phyloP scores from a whole-genome alignment of 2,329 filamentous ascomycete species.

The Fusarium coffeatum region DNA sequence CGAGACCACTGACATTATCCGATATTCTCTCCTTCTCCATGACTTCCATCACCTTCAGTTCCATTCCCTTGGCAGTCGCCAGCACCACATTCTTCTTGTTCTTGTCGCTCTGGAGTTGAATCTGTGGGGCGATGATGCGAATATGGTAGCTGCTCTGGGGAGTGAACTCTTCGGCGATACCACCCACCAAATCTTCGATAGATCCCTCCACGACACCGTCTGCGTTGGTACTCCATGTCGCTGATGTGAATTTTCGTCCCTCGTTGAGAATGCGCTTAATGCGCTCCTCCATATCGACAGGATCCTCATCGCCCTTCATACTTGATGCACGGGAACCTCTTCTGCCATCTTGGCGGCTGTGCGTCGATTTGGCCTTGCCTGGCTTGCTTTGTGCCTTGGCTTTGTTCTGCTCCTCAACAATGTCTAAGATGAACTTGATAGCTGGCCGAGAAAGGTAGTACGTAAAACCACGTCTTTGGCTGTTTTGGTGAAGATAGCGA shows the following conservation, averaged over 20 bases:
- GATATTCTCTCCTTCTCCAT: constrained; percentile 96
- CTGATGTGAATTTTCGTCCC: constrained; percentile 78
- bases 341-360: constrained; percentile 45
- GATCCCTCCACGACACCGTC: constrained; percentile 54
- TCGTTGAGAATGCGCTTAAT: constrained; percentile 89
- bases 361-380: constrained; percentile 46
- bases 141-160: constrained; percentile 95
- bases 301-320: constrained; percentile 63
- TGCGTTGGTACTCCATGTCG: constrained; percentile 49
- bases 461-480: constrained; percentile 93
- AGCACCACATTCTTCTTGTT: constrained; percentile 96
- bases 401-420: constrained; percentile 92
- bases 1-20: constrained; percentile 92
- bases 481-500: constrained; percentile 96
- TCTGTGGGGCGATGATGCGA: constrained; percentile 94
- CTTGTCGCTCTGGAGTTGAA: constrained; percentile 98
- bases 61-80: constrained; percentile 97
- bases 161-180: constrained; percentile 88
- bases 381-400: constrained; percentile 61
- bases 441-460: constrained; percentile 97
- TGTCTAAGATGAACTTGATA: constrained; percentile 97
- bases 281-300: constrained; percentile 79
- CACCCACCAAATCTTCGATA: constrained; percentile 74
- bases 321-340: constrained; percentile 54
- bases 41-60: constrained; percentile 95